These are phyloP conservation scores for Aspergillus latus DNA, from an alignment of 2,329 filamentous ascomycete genomes.

Conservation along the genomic window DNA sequence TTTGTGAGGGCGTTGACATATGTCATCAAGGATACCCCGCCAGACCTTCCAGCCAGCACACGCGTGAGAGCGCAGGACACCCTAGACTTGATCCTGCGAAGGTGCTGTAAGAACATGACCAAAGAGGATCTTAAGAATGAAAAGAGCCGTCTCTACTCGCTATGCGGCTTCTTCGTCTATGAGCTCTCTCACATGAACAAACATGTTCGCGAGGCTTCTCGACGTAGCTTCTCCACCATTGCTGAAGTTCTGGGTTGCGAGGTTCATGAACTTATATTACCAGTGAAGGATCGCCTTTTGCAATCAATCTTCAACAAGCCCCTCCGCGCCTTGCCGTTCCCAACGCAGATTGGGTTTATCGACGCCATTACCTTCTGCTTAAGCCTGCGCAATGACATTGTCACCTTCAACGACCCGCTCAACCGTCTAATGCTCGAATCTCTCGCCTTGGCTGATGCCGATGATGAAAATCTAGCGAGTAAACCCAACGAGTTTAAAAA, in stretches of 20 bases:
- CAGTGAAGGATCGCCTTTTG: constrained; percentile 86
- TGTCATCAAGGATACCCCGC: constrained; percentile 97
- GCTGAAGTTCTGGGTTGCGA: constrained; percentile 74
- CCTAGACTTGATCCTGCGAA: constrained; percentile 72
- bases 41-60: constrained; percentile 88
- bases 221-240: constrained; percentile 75
- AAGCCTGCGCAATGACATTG: constrained; percentile 81
- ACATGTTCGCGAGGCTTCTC: constrained; percentile 85
- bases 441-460: constrained; percentile 87
- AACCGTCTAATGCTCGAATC: constrained; percentile 92
- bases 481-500: constrained; percentile 93
- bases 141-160: constrained; percentile 66
- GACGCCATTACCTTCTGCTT: constrained; percentile 97
- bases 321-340: constrained; percentile 84
- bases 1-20: constrained; percentile 91
- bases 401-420: constrained; percentile 87
- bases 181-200: constrained; percentile 96
- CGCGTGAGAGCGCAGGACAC: constrained; percentile 79
- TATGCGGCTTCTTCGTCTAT: constrained; percentile 81
- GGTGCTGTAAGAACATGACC: constrained; percentile 74
- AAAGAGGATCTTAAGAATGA: constrained; percentile 74
- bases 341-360: constrained; percentile 96
- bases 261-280: constrained; percentile 83
- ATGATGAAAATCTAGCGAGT: constrained; percentile 86
- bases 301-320: constrained; percentile 94